Evolutionary conservation across 768 basidiomycete genomes (phyloP).

Genomic region (Cystobasidium ongulense): DNA sequence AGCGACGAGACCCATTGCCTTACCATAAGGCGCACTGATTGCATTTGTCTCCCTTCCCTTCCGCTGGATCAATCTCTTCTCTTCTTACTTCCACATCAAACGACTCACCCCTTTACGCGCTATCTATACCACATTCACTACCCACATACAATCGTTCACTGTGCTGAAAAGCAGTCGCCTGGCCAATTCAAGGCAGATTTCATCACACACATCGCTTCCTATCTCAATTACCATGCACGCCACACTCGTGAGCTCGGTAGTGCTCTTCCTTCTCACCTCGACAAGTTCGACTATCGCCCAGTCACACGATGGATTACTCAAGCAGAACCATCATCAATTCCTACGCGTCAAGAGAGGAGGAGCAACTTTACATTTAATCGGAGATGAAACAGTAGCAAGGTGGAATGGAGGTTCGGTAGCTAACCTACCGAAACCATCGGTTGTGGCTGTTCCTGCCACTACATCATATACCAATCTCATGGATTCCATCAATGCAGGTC

Average conservation of each 20-base stretch:
- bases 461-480: constrained; percentile 19
- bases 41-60: neutral
- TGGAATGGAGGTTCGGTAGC: constrained; percentile 18
- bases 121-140: too few relatives aligned
- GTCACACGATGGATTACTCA: neutral
- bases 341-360: constrained; percentile 16
- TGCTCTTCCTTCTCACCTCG: constrained; percentile 2
- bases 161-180: too few relatives aligned
- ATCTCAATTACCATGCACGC: neutral
- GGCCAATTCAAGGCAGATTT: too few relatives aligned
- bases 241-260: constrained; percentile 4
- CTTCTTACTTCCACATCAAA: too few relatives aligned
- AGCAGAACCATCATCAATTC: constrained; percentile 19
- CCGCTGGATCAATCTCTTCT: too few relatives aligned
- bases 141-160: too few relatives aligned
- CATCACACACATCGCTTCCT: neutral
- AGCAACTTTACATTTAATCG: constrained; percentile 9
- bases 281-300: neutral
- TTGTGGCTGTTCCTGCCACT: neutral
- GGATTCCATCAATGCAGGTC: constrained; percentile 27
- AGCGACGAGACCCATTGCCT: too few relatives aligned
- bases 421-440: constrained; percentile 2
- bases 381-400: constrained; percentile 24
- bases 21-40: too few relatives aligned
- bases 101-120: too few relatives aligned